These are phyloP conservation scores for Lipomyces anomalus DNA, from an alignment of 805 yeast genomes.

Conservation along the genomic window DNA sequence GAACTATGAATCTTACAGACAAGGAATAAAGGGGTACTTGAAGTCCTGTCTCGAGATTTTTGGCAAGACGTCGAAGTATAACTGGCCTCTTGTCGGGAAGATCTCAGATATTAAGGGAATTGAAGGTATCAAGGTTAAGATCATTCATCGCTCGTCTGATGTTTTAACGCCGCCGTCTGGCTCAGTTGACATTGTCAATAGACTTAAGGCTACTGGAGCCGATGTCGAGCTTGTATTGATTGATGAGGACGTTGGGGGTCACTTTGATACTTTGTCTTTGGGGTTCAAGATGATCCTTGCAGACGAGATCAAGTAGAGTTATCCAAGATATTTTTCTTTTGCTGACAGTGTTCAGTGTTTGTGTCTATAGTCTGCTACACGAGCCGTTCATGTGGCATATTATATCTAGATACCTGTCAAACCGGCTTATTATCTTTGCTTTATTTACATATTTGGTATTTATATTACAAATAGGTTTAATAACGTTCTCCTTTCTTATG, in stretches of 20 bases:
- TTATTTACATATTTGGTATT: too few relatives aligned
- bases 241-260: constrained; percentile 22
- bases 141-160: constrained; percentile 19
- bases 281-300: constrained; percentile 19
- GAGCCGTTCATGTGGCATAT: too few relatives aligned
- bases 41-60: constrained; percentile 22
- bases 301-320: not conserved
- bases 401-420: too few relatives aligned
- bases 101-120: constrained; percentile 14
- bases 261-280: constrained; percentile 19
- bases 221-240: constrained; percentile 17
- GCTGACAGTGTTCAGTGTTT: too few relatives aligned
- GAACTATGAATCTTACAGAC: constrained; percentile 23
- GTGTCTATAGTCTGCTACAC: too few relatives aligned
- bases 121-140: constrained; percentile 14
- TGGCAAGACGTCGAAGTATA: constrained; percentile 14
- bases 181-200: constrained; percentile 12
- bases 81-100: constrained; percentile 24
- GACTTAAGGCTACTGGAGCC: constrained; percentile 23
- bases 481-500: too few relatives aligned
- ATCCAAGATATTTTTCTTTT: too few relatives aligned
- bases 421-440: too few relatives aligned
- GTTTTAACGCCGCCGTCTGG: constrained; percentile 13
- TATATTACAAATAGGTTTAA: too few relatives aligned
- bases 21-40: constrained; percentile 18